A percentile compares a stretch with the other conserved stretches of the same genome.
These are phyloP conservation scores for Aspergillus sp. DNA, from an alignment of 2,329 filamentous ascomycete species.

Conservation along the genomic window DNA sequence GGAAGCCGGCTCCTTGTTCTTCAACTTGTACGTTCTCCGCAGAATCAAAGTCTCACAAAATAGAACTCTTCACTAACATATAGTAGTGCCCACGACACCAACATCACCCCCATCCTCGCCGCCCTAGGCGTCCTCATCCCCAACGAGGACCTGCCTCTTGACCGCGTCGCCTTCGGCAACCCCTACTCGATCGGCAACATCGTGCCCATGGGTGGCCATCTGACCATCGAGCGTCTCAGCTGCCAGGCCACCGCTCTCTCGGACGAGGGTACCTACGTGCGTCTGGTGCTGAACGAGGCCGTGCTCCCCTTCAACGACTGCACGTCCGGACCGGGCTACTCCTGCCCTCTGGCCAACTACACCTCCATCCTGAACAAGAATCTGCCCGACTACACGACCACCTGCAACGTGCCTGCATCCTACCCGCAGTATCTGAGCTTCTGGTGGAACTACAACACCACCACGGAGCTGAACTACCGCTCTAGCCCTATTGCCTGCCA, in stretches of 20 bases:
- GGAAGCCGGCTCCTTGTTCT: constrained; percentile 13
- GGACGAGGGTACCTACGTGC: constrained; percentile 20
- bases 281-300: constrained; percentile 26
- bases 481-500: background rate
- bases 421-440: constrained; percentile 20
- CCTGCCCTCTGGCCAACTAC: constrained; percentile 21
- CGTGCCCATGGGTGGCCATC: constrained; percentile 22
- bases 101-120: constrained; percentile 25
- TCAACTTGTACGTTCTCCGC: constrained; percentile 16
- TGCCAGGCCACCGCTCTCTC: constrained; percentile 22
- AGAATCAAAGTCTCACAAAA: background rate
- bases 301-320: constrained; percentile 22
- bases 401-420: constrained; percentile 17
- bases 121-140: constrained; percentile 23
- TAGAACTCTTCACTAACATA: background rate
- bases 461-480: constrained; percentile 1
- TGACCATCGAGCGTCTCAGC: constrained; percentile 26
- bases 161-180: constrained; percentile 23
- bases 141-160: constrained; percentile 21
- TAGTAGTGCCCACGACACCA: constrained; percentile 19
- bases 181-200: constrained; percentile 22
- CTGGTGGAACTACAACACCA: constrained; percentile 23
- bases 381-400: constrained; percentile 15
- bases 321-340: constrained; percentile 22
- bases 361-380: constrained; percentile 13